Base-by-base conservation (phyloP, 495 filamentous ascomycete genomes). In the Tuber umbilicatum region DNA sequence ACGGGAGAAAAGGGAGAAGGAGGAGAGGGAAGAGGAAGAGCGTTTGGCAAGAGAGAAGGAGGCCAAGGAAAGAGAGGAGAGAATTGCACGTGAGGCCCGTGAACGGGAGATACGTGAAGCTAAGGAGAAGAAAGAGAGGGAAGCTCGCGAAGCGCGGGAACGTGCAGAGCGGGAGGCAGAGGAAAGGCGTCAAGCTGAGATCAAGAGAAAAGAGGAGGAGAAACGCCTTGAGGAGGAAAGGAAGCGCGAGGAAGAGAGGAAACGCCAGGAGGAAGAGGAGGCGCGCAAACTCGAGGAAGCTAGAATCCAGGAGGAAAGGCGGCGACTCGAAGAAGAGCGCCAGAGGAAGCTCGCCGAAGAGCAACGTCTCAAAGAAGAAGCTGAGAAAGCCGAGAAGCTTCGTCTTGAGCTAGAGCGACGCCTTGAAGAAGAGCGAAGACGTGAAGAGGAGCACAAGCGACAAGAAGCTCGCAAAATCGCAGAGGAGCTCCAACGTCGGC, bases 401-500 rank as follows among this genome's bases (percentile, higher is more conserved):
- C 80, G 80, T 42, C 72, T 77, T 39, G 75, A 81, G 43, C 72
- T 74, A 16, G 80, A 79, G 43, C 76, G 73, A 47, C 80, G 72
- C 19, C 80, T 73, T 38, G 79, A 79, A 74, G 80, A 78, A 38
- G 80, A 82, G 60, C 74, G 50, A 50, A 75, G 78, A 69, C 78
- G 69, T n/a, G 80, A 82, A 72, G 78, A 82, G 23, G 80, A 72
- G 19, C 76, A 76, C 38, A 78, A 72, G 68, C 73, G 74, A 37
- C 72, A 73, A 6, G 75, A 80, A 70, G 75, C 78, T 38, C 69
- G 79, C 27, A 74, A 73, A 73, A 41, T 79, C 10, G 80, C 75
- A 31, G 79, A 81, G 69, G 75, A 76, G 41, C 73, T 78, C 50
- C 79, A 81, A 40, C 79, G 81, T 38, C 80, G 81, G 45, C 68